Conservation (phyloP, 129 eudicot genomes). For the Heracleum sosnowskyi region DNA sequence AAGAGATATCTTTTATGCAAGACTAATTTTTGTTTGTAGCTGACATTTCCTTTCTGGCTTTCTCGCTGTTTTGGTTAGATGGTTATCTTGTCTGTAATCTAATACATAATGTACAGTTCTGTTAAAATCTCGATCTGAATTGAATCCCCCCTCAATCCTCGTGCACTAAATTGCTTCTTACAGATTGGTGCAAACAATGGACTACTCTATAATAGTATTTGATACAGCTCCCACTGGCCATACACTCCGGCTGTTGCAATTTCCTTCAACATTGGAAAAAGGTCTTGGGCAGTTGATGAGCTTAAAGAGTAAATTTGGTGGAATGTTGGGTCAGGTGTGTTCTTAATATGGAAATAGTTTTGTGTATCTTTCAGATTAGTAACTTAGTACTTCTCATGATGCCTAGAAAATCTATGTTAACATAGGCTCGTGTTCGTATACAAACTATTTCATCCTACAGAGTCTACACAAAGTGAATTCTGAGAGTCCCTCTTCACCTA, state of each 20-base stretch:
- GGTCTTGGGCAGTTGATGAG: conserved; percentile 86
- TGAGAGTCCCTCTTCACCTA: neutral
- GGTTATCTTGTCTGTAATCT: neutral
- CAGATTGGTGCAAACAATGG: conserved; percentile 99
- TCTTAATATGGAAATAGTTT: neutral
- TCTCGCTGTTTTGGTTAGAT: neutral
- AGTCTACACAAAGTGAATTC: neutral
- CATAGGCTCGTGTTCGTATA: neutral
- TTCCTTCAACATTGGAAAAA: conserved; percentile 91
- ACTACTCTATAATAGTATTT: conserved; percentile 88
- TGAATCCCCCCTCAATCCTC: neutral
- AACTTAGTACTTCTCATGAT: neutral
- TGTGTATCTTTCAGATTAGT: neutral
- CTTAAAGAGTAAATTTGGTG: conserved; percentile 87
- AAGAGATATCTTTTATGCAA: neutral
- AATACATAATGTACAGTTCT: neutral
- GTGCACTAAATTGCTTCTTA: conserved; percentile 1
- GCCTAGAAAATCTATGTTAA: neutral
- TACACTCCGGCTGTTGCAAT: conserved; percentile 91
- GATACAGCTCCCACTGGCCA: conserved; percentile 99
- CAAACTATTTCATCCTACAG: neutral
- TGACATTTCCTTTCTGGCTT: neutral
- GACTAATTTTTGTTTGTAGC: neutral
- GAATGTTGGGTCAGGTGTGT: conserved; percentile 86
- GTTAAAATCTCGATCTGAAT: neutral